These are phyloP conservation scores for Choanephora cucurbitarum DNA, from an alignment of 371 early-diverging fungal genomes.

Conservation along the genomic window DNA sequence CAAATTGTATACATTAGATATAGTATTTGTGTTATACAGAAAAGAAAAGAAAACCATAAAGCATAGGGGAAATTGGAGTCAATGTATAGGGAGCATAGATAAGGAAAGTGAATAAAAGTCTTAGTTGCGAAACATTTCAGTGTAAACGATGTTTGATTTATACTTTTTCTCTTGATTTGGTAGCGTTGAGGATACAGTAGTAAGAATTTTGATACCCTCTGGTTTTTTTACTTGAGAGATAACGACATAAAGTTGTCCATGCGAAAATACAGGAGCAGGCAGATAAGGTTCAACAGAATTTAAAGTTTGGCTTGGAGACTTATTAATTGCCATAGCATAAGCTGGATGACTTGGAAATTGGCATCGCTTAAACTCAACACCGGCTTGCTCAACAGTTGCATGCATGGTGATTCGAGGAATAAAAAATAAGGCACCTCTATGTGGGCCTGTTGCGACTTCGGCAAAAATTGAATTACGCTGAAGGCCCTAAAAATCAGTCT, in stretches of 20 bases:
- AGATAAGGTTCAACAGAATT: constrained; percentile 23
- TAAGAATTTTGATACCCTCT: not conserved
- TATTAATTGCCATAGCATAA: constrained; percentile 35
- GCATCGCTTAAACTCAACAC: not conserved
- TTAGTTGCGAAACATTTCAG: no score
- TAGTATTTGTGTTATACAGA: no score
- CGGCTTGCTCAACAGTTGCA: not conserved
- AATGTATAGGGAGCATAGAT: no score
- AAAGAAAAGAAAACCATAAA: no score
- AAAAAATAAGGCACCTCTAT: not conserved
- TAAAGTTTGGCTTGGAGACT: constrained; percentile 32
- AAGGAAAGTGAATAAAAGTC: no score
- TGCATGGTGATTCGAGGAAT: not conserved
- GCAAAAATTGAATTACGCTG: not conserved
- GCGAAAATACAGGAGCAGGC: constrained; percentile 11
- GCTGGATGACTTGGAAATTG: constrained; percentile 29
- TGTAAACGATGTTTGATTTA: no score
- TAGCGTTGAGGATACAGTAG: no score
- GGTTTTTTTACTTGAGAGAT: no score
- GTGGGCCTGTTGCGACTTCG: not conserved
- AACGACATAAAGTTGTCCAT: constrained; percentile 12
- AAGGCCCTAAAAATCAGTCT: not conserved
- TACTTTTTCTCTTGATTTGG: no score
- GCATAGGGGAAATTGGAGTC: no score
- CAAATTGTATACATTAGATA: no score